A percentile compares a stretch with the other conserved stretches of the same genome.
phyloP scores from a whole-genome alignment of 2,329 filamentous ascomycete genomes.

The Apiospora phragmitis region DNA sequence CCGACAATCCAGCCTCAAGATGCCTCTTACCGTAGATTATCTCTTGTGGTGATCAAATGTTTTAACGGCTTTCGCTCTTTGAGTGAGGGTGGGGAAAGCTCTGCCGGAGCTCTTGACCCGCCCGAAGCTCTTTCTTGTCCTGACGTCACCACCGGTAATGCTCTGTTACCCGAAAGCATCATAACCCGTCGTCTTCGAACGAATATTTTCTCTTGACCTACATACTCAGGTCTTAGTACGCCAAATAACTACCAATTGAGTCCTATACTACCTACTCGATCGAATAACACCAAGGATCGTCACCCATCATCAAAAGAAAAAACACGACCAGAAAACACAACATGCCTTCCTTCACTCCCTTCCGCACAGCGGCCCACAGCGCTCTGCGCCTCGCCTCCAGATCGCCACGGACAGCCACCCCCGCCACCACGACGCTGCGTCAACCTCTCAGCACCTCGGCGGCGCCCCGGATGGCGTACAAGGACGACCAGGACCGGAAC shows the following conservation, averaged over 20 bases:
- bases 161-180: background rate
- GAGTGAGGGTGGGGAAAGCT: background rate
- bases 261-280: background rate
- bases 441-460: background rate
- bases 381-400: conserved; percentile 13
- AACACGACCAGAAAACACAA: background rate
- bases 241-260: background rate
- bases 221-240: background rate
- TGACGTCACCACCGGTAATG: conserved; percentile 8
- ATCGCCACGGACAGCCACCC: background rate
- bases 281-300: background rate
- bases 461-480: conserved; percentile 41
- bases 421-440: background rate
- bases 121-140: conserved; percentile 1
- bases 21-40: no score
- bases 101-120: background rate
- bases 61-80: background rate
- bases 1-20: background rate
- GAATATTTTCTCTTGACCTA: background rate
- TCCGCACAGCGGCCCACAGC: conserved; percentile 22
- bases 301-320: background rate
- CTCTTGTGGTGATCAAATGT: background rate
- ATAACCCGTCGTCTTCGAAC: background rate
- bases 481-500: conserved; percentile 58
- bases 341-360: conserved; percentile 21